phyloP scores from a whole-genome alignment of 257 asterid genomes.

The Scutellaria galericulata region DNA sequence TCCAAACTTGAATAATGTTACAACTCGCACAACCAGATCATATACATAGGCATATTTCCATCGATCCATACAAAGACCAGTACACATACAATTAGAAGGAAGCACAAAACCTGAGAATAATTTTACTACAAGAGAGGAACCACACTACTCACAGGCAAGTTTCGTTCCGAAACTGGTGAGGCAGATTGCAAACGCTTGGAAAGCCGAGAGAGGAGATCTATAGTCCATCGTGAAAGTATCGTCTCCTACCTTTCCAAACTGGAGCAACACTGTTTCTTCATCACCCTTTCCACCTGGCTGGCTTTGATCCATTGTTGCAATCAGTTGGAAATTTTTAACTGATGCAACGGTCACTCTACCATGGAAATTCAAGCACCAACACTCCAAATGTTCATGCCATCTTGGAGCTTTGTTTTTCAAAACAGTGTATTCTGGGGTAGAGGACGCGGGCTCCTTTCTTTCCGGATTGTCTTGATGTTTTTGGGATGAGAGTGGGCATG shows the following conservation, averaged over 20 bases:
- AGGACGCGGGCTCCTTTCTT: conserved; percentile 36
- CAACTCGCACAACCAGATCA: conserved; percentile 15
- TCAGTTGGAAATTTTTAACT: conserved; percentile 88
- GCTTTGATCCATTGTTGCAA: conserved; percentile 75
- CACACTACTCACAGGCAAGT: conserved; percentile 70
- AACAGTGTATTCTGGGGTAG: conserved; percentile 45
- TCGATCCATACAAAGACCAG: conserved; percentile 8
- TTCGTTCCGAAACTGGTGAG: conserved; percentile 91
- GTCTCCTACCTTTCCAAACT: conserved; percentile 85
- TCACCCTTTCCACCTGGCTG: conserved; percentile 81
- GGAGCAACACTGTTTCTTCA: conserved; percentile 84
- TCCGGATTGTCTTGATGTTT: conserved; percentile 38
- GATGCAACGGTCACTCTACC: conserved; percentile 96
- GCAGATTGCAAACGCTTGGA: conserved; percentile 95
- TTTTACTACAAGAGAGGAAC: background rate
- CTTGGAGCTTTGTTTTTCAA: conserved; percentile 88
- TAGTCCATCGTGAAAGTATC: conserved; percentile 89
- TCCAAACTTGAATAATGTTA: conserved; percentile 28
- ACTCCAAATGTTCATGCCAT: conserved; percentile 93
- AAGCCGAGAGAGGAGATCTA: conserved; percentile 88
- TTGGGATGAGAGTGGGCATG: conserved; percentile 48
- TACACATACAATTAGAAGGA: conserved; percentile 8
- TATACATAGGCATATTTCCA: conserved; percentile 38
- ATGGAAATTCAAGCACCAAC: conserved; percentile 98
- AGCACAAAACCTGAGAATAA: background rate